These are phyloP conservation scores for Marasmius sp. DNA, from an alignment of 1,284 basidiomycete genomes.

Conservation along the genomic window DNA sequence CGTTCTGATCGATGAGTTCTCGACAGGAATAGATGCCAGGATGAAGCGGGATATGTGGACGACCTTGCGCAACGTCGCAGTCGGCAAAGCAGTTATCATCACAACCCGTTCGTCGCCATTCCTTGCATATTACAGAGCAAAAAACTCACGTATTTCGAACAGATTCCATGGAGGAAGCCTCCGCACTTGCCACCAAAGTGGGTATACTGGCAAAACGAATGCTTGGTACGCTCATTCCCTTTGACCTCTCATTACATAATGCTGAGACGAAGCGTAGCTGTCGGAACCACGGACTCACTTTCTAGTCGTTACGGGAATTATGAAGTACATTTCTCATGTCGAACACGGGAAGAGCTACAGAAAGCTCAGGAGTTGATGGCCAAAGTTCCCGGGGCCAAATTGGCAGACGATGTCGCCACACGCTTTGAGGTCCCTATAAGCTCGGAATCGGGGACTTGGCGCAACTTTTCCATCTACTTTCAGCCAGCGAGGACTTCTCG, in stretches of 20 bases:
- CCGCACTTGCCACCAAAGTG: slow-evolving; percentile 71
- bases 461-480: slow-evolving; percentile 54
- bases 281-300: slow-evolving; percentile 68
- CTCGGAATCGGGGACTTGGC: slow-evolving; percentile 34
- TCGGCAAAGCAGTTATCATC: slow-evolving; percentile 66
- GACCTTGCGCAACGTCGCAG: slow-evolving; percentile 62
- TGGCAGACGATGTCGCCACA: slow-evolving; percentile 75
- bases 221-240: slow-evolving; percentile 47
- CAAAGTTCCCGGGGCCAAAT: slow-evolving; percentile 60
- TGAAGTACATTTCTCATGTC: slow-evolving; percentile 76
- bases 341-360: slow-evolving; percentile 55
- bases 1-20: slow-evolving; percentile 81
- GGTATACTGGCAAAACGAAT: slow-evolving; percentile 70
- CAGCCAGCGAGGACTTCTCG: slow-evolving; percentile 49
- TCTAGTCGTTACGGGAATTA: slow-evolving; percentile 70
- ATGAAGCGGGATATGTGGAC: slow-evolving; percentile 85
- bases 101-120: slow-evolving; percentile 56
- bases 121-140: not conserved
- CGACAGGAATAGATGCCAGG: slow-evolving; percentile 80
- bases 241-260: not conserved
- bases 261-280: slow-evolving; percentile 34
- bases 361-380: slow-evolving; percentile 62
- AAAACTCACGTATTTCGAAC: slow-evolving; percentile 2
- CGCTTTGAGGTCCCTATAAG: slow-evolving; percentile 73
- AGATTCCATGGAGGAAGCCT: slow-evolving; percentile 86